Base-by-base conservation (phyloP, 1,284 basidiomycete species). In the Moniliophthora roreri region DNA sequence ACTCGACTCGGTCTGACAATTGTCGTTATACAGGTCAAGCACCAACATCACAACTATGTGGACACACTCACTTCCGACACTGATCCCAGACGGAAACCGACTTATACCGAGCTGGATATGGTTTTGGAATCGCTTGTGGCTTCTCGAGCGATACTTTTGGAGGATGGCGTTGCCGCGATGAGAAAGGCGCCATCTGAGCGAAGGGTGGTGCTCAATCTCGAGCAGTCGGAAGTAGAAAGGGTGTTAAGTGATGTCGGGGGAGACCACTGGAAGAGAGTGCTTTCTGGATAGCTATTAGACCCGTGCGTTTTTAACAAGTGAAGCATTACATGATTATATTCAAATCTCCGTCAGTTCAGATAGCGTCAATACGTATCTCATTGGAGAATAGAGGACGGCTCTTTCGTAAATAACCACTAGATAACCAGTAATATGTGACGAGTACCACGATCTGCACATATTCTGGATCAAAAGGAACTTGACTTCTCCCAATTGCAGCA, bases 171-270 rank as follows among this genome's bases (percentile, higher is more conserved):
- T 2, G 69, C 70, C 3, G 76, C 77, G 0, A 60, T 73, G 48
- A 71, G 82, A 41, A 87, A 84, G 62, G 67, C 76, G 1, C 77
- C 78, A 45, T 77, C 72, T 5, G 87, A 89, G 53, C 72, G 84
- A 50, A 77, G 79, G 55, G 71, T 91, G 5, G 66, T 88, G 51
- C 69, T 92, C 20, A 89, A 88, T 62, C 61, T 91, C 40, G 89
- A 91, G 63, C 78, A 82, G 60, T 70, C 67, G 0, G 89, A 91
- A 59, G 84, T 91, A 1, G 88, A 91, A 70, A 73, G 87, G 40
- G 84, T 88, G 20, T 69, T 92, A 35, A 77, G 85, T 24, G 89
- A 91, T 49, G 76, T 87, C 11, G 87, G 87, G 8, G 88, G 88
- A 11, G 60, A 70, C 36, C 66, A 64, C n/a, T 91, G 89, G 89